Base-by-base conservation (phyloP, 139 green algal species). In the Zygnema circumcarinatum region DNA sequence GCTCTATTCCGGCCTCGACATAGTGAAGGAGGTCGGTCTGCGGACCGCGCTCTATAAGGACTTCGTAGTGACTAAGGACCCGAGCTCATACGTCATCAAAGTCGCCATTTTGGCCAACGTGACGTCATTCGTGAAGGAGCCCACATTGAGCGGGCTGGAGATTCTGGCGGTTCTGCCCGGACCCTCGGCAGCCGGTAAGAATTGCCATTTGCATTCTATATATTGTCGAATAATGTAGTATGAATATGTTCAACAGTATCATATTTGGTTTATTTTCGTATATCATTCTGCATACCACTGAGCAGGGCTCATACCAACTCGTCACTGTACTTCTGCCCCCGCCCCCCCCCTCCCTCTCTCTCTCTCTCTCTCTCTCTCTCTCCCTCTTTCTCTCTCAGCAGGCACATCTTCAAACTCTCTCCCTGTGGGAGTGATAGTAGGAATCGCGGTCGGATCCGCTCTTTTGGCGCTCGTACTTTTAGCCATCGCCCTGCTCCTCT, bases 1-100 rank as follows among this genome's bases (percentile, higher is more conserved):
- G 7, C 7, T 78, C 11, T 41, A 52, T 39, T 52, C 35, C 69
- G 69, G 69, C 7, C 69, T 78, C 35, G 69, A 78, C 69, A 41
- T 78, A 41, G 69, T 78, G 35, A 78, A 78, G 16, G 69, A 78
- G 69, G 69, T 20, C 7, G 69, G 69, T 11, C 16, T 41, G 7
- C 11, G 11, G 16, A 78, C 69, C 11, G 69, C 69, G 69, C 16
- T 78, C 7, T 78, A 52, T 41, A 39, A 41, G 11, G 16, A 7
- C 16, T 78, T 78, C 69, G 11, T 11, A 39, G 69, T 78, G 7
- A 20, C 35, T 25, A 39, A 52, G 16, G 69, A 41, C 16, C 7
- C 69, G 16, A 52, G 11, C 69, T n/a, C 35, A 3, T 38, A 39
- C 69, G 7, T 41, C 69, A 78, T 78, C 69, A 3, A 16, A 3